Percentiles rank a stretch among this genome's conserved stretches.
These are phyloP conservation scores for Fusarium chuoi DNA, from an alignment of 2,329 filamentous ascomycete genomes.

Conservation along the genomic window DNA sequence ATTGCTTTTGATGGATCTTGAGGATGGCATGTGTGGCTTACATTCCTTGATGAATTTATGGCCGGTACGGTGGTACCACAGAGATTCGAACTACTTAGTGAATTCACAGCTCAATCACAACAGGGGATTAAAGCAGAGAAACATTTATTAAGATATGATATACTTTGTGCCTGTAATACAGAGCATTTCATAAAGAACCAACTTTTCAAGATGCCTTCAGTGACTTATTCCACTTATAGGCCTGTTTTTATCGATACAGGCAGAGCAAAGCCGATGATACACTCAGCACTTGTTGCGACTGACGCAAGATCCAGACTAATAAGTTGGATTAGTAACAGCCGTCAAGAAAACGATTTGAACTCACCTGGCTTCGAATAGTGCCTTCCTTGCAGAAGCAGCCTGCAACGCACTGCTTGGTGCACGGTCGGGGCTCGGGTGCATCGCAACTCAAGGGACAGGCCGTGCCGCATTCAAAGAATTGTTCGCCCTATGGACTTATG, in stretches of 20 bases:
- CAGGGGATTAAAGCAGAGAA: accelerated
- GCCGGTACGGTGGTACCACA: accelerated
- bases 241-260: accelerated
- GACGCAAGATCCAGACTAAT: not conserved
- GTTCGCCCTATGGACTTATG: accelerated
- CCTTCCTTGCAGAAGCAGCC: not conserved
- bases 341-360: accelerated
- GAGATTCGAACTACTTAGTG: accelerated
- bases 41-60: not conserved
- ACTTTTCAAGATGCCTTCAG: not conserved
- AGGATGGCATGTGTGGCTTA: accelerated
- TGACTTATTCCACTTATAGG: accelerated
- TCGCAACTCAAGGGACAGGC: not conserved
- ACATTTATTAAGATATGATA: too few relatives aligned
- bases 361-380: not conserved
- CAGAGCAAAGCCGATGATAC: accelerated
- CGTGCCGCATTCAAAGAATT: not conserved
- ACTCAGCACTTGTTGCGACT: not conserved
- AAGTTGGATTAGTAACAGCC: accelerated
- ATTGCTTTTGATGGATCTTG: accelerated
- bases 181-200: not conserved
- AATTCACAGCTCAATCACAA: not conserved
- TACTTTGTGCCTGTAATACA: not conserved
- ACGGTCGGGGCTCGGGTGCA: not conserved
- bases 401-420: not conserved